Evolutionary conservation across 23 red algal species (phyloP).

Genomic region (Agarophyton chilense): DNA sequence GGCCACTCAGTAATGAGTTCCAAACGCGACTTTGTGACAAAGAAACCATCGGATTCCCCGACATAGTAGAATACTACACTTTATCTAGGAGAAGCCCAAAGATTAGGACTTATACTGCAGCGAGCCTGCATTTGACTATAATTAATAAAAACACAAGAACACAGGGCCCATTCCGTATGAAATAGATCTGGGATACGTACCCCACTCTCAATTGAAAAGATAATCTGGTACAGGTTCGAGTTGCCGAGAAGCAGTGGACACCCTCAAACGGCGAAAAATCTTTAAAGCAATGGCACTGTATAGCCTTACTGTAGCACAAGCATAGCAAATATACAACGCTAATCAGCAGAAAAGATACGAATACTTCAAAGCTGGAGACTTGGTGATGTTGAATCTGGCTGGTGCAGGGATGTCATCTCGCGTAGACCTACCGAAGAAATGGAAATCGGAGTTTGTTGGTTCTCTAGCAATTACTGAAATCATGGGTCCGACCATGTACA

Average conservation of each 20-base stretch:
- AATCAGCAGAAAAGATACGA: conserved; percentile 2
- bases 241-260: background rate
- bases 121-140: conserved; percentile 7
- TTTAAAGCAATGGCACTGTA: background rate
- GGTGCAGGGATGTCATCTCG: background rate
- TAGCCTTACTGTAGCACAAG: background rate
- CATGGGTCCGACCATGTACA: conserved; percentile 13
- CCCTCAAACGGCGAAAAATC: background rate
- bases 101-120: background rate
- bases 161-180: conserved; percentile 21
- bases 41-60: too few species aligned
- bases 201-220: background rate
- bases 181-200: conserved; percentile 17
- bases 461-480: background rate
- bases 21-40: too few species aligned
- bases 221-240: background rate
- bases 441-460: conserved; percentile 15
- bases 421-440: conserved; percentile 19
- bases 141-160: background rate
- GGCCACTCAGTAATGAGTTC: too few species aligned
- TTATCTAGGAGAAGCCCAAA: conserved; percentile 2
- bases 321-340: background rate
- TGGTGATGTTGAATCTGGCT: conserved; percentile 9
- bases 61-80: too few species aligned
- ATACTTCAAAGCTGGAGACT: background rate